Evolutionary conservation across 1,284 basidiomycete species (phyloP), one percentile per base, ranked within the genome.

Genomic region (Apiotrichum gracile): DNA sequence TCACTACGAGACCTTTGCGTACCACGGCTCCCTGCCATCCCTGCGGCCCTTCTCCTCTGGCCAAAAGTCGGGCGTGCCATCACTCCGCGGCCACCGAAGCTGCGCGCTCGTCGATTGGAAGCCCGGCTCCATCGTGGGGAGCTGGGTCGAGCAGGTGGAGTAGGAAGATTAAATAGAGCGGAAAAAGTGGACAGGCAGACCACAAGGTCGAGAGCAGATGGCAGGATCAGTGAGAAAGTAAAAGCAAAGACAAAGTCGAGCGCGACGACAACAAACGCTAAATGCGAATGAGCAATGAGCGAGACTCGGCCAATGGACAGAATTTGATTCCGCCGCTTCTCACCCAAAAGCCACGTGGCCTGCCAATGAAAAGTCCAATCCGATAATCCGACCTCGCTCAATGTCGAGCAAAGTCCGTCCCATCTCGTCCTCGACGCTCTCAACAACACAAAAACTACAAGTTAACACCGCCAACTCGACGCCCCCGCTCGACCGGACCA

Each of bases 21-120:
- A 57, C 58, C 56, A 62, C 12, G 49, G 51, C 6, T 31, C 33
- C 21, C 9, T 40, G n/a, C 22, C 26, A 8, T 35, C 27, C 35
- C 14, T 34, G 29, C 40, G 16, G n/a, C 9, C 19, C 2, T n/a
- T 5, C 2, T 17, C 10, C 6, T 19, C 19, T 13, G 52, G 55
- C 52, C 52, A 57, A 8, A 16, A 16, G 8, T 22, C 27, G 3
- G 21, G 6, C 29, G 29, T 33, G 19, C 50, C 58, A 17, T 60
- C 58, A 4, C 47, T 52, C 27, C 58, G 49, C 26, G 58, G 52
- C 51, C 52, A 60, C 5, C 39, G 46, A 5, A 60, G 52, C 16
- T 26, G 26, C 5, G 47, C 21, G 19, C 53, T 44, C 4, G 51
- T 37, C 14, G 43, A 34, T 14, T 21, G 24, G 10, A 31, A 21